These are phyloP conservation scores for Psilocybe cyanescens DNA, from an alignment of 768 basidiomycete species.

Conservation along the genomic window DNA sequence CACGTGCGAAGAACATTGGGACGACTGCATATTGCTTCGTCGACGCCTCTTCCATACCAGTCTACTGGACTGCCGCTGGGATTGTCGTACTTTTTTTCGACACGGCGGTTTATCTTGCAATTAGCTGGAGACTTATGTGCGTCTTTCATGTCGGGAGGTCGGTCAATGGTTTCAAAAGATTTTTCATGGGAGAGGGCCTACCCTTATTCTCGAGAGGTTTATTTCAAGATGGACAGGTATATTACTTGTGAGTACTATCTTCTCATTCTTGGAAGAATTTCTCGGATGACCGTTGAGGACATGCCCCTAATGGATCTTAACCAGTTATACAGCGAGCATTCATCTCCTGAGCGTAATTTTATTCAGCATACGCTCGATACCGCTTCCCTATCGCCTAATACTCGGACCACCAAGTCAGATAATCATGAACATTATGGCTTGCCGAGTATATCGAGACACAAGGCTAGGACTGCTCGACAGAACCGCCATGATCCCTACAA, in stretches of 20 bases:
- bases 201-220: constrained; percentile 28
- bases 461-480: constrained; percentile 6
- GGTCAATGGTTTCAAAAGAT: constrained; percentile 4
- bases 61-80: constrained; percentile 20
- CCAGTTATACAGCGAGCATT: constrained; percentile 9
- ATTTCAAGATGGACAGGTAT: constrained; percentile 32
- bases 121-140: constrained; percentile 30
- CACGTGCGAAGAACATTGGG: constrained; percentile 6
- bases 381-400: constrained; percentile 14
- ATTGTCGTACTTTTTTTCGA: constrained; percentile 27
- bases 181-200: constrained; percentile 23
- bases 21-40: constrained; percentile 17
- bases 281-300: neutral
- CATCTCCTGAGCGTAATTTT: constrained; percentile 13
- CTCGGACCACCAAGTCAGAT: constrained; percentile 12
- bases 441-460: constrained; percentile 20
- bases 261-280: neutral
- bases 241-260: constrained; percentile 30
- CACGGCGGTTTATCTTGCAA: constrained; percentile 31
- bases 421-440: constrained; percentile 25
- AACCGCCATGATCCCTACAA: neutral
- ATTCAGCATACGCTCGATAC: constrained; percentile 11
- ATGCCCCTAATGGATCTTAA: neutral
- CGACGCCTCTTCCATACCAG: neutral
- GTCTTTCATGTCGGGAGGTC: constrained; percentile 5